Percentiles rank a stretch among this genome's conserved stretches.
Conservation (phyloP, 2,329 filamentous ascomycete species). For the Aureobasidium sp. region DNA sequence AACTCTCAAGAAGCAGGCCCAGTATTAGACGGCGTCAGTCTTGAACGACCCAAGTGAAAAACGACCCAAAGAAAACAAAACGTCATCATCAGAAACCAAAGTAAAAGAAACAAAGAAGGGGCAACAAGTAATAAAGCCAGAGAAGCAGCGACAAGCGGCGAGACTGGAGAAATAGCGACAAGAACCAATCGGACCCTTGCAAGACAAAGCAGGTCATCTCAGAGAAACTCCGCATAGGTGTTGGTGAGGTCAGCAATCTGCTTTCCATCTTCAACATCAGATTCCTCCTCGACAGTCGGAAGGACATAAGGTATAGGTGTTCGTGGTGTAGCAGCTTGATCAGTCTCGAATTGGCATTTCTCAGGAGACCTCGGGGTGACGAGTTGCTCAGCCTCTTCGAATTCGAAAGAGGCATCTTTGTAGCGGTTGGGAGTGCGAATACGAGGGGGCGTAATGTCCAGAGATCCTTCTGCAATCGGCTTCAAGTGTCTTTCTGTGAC, state of each 20-base stretch:
- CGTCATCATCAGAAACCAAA: not conserved
- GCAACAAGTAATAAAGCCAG: not conserved
- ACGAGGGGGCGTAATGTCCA: not conserved
- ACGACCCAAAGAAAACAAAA: not conserved
- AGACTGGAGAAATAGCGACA: not conserved
- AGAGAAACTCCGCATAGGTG: not conserved
- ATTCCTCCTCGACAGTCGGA: not conserved
- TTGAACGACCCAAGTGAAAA: not conserved
- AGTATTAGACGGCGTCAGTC: not conserved
- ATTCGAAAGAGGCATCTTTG: not conserved
- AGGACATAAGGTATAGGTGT: not conserved
- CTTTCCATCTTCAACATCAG: not conserved
- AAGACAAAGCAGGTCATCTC: not conserved
- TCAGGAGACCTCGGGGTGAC: not conserved
- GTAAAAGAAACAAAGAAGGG: not conserved
- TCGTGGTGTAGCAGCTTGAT: not conserved
- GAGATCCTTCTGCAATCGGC: not conserved
- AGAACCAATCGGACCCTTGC: not conserved
- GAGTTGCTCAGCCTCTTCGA: not conserved
- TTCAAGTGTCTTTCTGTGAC: too few species aligned
- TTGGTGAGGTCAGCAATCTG: not conserved
- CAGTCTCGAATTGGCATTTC: not conserved
- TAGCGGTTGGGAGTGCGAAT: not conserved
- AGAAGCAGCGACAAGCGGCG: not conserved
- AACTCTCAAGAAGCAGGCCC: not conserved